phyloP scores from a whole-genome alignment of 2,329 filamentous ascomycete genomes.

The Aspergillus proliferans region DNA sequence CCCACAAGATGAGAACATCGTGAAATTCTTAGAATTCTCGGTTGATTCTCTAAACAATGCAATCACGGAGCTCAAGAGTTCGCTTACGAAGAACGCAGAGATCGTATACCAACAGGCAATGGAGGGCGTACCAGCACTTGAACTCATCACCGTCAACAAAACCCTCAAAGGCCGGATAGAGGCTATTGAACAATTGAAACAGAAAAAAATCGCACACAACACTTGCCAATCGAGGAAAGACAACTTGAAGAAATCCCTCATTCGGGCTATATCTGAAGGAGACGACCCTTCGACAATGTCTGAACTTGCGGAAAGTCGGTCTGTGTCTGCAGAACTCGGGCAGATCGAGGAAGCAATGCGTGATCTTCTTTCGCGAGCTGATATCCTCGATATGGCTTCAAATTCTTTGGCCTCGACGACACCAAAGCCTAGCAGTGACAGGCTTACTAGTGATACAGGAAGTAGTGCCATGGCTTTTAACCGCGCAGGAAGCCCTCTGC shows the following conservation, averaged over 20 bases:
- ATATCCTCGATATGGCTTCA: slow-evolving; percentile 18
- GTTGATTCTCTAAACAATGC: slow-evolving; percentile 18
- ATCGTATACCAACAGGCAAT: slow-evolving; percentile 32
- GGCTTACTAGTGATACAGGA: neutral
- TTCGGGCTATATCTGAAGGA: slow-evolving; percentile 30
- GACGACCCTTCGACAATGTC: slow-evolving; percentile 25
- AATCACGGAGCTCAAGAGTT: slow-evolving; percentile 24
- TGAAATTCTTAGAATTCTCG: slow-evolving; percentile 28
- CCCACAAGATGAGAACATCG: slow-evolving; percentile 15
- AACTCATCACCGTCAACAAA: slow-evolving; percentile 31
- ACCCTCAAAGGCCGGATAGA: slow-evolving; percentile 30
- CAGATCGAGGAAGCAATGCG: slow-evolving; percentile 29
- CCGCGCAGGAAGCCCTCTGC: neutral
- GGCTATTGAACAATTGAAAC: slow-evolving; percentile 30
- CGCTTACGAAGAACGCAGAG: slow-evolving; percentile 30
- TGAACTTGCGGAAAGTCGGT: slow-evolving; percentile 26
- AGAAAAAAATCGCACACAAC: slow-evolving; percentile 21
- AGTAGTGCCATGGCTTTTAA: neutral
- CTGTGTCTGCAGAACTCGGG: slow-evolving; percentile 27
- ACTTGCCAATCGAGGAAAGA: slow-evolving; percentile 25
- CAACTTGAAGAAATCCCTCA: slow-evolving; percentile 29
- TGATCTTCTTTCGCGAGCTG: slow-evolving; percentile 24
- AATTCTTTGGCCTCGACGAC: neutral
- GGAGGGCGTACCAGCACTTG: slow-evolving; percentile 27
- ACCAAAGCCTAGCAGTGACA: neutral